phyloP scores from a whole-genome alignment of 2,329 filamentous ascomycete species.

The Fusarium nisikadoi region DNA sequence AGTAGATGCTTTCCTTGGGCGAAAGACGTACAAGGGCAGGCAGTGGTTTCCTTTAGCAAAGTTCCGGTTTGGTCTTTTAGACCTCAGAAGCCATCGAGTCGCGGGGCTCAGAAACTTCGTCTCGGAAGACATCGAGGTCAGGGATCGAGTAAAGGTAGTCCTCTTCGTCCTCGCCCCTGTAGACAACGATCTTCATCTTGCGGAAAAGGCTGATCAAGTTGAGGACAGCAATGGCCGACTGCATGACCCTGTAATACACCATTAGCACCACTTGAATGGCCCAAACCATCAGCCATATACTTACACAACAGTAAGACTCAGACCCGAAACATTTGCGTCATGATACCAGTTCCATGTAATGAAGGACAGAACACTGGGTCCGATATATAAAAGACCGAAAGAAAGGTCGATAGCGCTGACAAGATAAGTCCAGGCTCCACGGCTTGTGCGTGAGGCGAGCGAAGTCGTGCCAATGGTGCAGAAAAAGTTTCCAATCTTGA shows the following conservation, averaged over 20 bases:
- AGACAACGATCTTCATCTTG: conserved; percentile 30
- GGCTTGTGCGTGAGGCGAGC: background rate
- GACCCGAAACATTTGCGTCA: background rate
- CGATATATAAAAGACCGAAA: conserved; percentile 33
- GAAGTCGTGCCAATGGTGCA: conserved; percentile 29
- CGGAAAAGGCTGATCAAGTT: conserved; percentile 34
- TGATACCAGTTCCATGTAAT: background rate
- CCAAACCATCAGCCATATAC: background rate
- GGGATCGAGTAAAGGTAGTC: conserved; percentile 13
- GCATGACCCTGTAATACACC: conserved; percentile 14
- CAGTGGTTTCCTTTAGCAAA: background rate
- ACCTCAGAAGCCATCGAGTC: conserved; percentile 32
- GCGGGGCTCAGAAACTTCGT: conserved; percentile 34
- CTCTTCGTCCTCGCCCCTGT: conserved; percentile 31
- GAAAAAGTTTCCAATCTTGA: conserved; percentile 38
- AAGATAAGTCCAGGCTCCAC: conserved; percentile 12
- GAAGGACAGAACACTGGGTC: conserved; percentile 22
- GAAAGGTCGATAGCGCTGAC: conserved; percentile 32
- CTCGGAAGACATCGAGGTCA: conserved; percentile 34
- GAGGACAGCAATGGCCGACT: conserved; percentile 24
- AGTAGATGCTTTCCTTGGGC: background rate
- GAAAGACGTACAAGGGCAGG: background rate
- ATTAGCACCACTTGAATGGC: background rate
- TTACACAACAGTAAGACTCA: conserved; percentile 36
- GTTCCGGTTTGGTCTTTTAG: background rate